Evolutionary conservation across 805 yeast genomes (phyloP), one percentile per base, ranked within the genome.

Genomic region (Sugiyamaella valdiviana): DNA sequence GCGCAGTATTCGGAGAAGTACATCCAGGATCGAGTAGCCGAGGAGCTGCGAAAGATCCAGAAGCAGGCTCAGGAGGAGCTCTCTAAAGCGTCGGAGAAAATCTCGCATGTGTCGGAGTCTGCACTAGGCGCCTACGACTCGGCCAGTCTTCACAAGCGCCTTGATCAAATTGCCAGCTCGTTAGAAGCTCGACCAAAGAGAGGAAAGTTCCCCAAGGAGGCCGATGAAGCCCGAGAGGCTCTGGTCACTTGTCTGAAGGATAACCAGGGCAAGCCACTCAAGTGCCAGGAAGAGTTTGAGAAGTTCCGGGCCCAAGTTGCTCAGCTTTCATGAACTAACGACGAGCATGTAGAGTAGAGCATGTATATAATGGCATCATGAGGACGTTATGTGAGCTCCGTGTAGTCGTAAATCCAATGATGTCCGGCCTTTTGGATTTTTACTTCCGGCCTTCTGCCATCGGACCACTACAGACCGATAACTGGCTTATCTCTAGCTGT

Each of bases 11-110:
- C 60, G 6, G 64, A 62, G 16, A 59, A 61, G 50, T 53, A 59
- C 48, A 59, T 68, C 44, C 70, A 68, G 55, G 65, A 64, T 14
- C 52, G 53, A 46, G 69, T 68, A 6, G 49, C 65, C 10, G 57
- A 58, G 50, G 63, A 65, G 43, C 62, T 68, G 32, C 53, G 55
- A 23, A 57, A 61, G 50, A 56, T 63, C 19, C 60, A 59, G 46
- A 47, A 47, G 19, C 66, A 66, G 21, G 62, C 65, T 23, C 53
- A 58, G 41, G 56, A 53, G 16, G 55, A 54, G 26, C 54, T 67
- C 10, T 48, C 55, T 26, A 49, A 49, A 17, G 58, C 62, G 26
- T 22, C 42, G 19, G 42, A 45, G 32, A 45, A 45, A 36, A 48
- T 55, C 6, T 39, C 52, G 14, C 53, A 45, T 9, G 29, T 44